These are phyloP conservation scores for Schizopora paradoxa DNA, from an alignment of 1,284 basidiomycete genomes.

Conservation along the genomic window DNA sequence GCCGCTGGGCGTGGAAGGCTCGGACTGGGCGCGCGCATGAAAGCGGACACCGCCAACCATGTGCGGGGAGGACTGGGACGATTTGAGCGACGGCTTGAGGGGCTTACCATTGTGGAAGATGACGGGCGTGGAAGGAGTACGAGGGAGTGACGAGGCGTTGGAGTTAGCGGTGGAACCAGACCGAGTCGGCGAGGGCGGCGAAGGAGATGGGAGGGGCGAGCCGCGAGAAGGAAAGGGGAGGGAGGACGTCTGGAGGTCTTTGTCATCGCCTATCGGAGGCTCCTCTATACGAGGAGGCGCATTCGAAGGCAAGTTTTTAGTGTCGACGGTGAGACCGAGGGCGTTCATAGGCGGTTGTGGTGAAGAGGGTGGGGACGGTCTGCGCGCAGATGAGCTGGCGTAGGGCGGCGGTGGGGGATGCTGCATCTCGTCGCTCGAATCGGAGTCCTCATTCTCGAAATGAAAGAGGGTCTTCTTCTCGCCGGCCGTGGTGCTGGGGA, in stretches of 20 bases:
- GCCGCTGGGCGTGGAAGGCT: slow-evolving; percentile 63
- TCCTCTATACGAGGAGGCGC: slow-evolving; percentile 21
- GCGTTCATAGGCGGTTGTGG: slow-evolving; percentile 8
- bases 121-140: slow-evolving; percentile 32
- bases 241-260: slow-evolving; percentile 5
- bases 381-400: slow-evolving; percentile 26
- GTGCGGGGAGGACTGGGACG: slow-evolving; percentile 50
- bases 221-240: slow-evolving; percentile 14
- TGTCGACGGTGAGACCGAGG: slow-evolving; percentile 16
- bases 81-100: slow-evolving; percentile 85
- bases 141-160: slow-evolving; percentile 18
- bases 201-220: slow-evolving; percentile 11
- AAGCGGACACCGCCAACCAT: slow-evolving; percentile 33
- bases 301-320: slow-evolving; percentile 23
- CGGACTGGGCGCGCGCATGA: slow-evolving; percentile 50
- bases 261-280: slow-evolving; percentile 7
- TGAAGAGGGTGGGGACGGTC: slow-evolving; percentile 18
- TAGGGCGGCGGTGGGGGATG: too few species aligned
- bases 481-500: slow-evolving; percentile 18
- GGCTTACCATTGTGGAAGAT: slow-evolving; percentile 83
- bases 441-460: slow-evolving; percentile 27
- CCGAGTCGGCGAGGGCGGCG: slow-evolving; percentile 23
- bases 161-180: too few species aligned
- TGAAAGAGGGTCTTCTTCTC: slow-evolving; percentile 33
- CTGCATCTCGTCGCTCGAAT: slow-evolving; percentile 18